A percentile compares a stretch with the other conserved stretches of the same genome.
Conservation (phyloP, 1,284 basidiomycete species). For the Spongiforma sp. region DNA sequence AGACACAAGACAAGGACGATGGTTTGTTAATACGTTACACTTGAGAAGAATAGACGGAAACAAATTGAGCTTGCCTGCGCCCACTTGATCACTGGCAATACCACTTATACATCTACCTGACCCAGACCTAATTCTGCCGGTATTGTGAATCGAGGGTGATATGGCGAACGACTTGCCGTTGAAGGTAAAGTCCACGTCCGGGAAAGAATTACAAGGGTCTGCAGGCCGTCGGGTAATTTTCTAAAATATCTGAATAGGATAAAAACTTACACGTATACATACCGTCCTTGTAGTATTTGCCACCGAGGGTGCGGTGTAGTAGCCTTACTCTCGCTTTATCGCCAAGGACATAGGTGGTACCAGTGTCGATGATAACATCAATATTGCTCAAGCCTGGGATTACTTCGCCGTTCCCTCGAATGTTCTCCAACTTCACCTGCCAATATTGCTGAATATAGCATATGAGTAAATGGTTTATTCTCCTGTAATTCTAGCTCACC, state of each 20-base stretch:
- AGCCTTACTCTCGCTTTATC: no score
- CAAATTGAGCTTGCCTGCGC: neutral
- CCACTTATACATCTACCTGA: neutral
- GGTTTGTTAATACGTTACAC: neutral
- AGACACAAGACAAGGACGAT: neutral
- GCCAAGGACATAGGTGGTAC: no score
- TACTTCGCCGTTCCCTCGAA: no score
- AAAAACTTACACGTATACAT: neutral
- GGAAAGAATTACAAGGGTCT: neutral
- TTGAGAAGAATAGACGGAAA: neutral
- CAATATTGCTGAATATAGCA: no score
- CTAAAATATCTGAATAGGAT: neutral
- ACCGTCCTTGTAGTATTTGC: no score
- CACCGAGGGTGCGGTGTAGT: no score
- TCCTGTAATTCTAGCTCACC: no score
- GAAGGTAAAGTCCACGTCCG: neutral
- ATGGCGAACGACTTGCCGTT: neutral
- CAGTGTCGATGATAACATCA: no score
- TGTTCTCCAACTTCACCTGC: no score
- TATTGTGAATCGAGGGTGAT: rapidly evolving
- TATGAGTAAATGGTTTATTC: no score
- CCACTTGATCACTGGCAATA: neutral
- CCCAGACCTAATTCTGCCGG: neutral
- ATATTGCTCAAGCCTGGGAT: no score
- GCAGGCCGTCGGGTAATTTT: neutral